Conservation (phyloP, 345 rosid genomes). For the Aquilaria sinensis region DNA sequence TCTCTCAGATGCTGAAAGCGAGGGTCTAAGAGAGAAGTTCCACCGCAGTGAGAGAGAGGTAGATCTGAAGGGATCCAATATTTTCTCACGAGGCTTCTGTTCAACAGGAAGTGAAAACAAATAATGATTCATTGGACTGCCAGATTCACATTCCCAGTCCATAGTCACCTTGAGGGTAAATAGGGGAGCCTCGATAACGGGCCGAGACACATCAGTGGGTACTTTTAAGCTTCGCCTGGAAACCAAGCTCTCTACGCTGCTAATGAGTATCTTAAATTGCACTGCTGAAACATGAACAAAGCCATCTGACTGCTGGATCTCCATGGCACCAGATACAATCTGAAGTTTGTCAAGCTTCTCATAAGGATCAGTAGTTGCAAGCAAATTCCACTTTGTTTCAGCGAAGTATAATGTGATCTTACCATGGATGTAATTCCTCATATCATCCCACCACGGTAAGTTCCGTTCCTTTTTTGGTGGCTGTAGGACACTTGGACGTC, state of each 20-base stretch:
- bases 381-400: constrained; percentile 67
- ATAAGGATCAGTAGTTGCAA: constrained; percentile 93
- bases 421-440: constrained; percentile 96
- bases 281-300: constrained; percentile 63
- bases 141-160: constrained; percentile 96
- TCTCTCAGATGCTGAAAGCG: constrained; percentile 30
- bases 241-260: constrained; percentile 88
- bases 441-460: constrained; percentile 99
- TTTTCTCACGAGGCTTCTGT: constrained; percentile 71
- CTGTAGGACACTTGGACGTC: constrained; percentile 45
- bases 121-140: constrained; percentile 85
- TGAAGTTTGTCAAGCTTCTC: constrained; percentile 92
- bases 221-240: constrained; percentile 52
- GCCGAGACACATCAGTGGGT: constrained; percentile 42
- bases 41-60: constrained; percentile 89
- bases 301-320: constrained; percentile 93
- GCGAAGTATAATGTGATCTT: constrained; percentile 55
- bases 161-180: constrained; percentile 81
- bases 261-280: constrained; percentile 70
- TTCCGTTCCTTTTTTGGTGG: constrained; percentile 81
- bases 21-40: constrained; percentile 81
- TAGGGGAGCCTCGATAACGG: constrained; percentile 69
- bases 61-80: constrained; percentile 94
- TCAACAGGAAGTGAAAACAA: constrained; percentile 83
- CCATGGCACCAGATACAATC: constrained; percentile 58